Conservation (phyloP, 257 asterid genomes). For the Schizonepeta tenuifolia region DNA sequence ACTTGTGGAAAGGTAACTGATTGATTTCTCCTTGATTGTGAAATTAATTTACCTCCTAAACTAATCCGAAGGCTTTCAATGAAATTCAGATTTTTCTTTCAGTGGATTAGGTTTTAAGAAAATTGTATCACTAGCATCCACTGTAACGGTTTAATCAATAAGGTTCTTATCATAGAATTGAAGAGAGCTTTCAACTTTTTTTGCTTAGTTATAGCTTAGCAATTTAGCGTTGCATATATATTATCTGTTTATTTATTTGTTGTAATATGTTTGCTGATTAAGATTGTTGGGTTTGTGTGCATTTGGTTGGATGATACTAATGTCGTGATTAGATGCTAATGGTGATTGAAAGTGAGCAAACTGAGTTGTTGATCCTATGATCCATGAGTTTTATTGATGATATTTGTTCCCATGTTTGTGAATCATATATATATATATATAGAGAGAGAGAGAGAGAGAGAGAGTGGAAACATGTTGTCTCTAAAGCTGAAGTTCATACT, state of each 20-base stretch:
- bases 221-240: background rate
- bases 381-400: background rate
- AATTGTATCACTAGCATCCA: background rate
- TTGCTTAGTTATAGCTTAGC: slow-evolving; percentile 9
- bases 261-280: background rate
- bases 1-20: too few species aligned
- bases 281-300: background rate
- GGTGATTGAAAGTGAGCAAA: background rate
- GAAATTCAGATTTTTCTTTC: background rate
- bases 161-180: background rate
- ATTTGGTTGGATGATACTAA: background rate
- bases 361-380: background rate
- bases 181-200: background rate
- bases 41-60: too few species aligned
- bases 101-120: background rate
- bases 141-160: background rate
- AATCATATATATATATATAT: too few species aligned
- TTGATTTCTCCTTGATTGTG: too few species aligned
- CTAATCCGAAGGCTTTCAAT: background rate
- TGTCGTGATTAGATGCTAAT: background rate
- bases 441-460: background rate
- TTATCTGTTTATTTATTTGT: too few species aligned
- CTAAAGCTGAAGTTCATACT: too few species aligned
- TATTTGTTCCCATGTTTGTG: background rate
- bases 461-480: too few species aligned